Conservation (phyloP, 2,329 filamentous ascomycete genomes). For the Lasiodiplodia theobromae region DNA sequence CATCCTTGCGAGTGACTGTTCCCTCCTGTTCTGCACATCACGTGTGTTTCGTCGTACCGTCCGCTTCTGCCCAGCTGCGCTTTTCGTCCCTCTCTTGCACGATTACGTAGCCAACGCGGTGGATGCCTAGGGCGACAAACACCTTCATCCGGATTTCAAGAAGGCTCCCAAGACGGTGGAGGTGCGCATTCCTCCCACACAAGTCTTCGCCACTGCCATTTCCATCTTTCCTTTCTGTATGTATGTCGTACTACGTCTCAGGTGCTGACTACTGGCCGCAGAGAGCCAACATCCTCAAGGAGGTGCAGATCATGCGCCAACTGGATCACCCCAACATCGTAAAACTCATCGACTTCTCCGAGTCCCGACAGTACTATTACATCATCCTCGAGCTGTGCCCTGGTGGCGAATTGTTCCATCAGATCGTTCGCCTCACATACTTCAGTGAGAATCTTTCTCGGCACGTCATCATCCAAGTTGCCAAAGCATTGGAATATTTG, state of each 20-base stretch:
- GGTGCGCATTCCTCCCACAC: constrained; percentile 68
- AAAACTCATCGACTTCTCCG: constrained; percentile 90
- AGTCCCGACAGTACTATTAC: constrained; percentile 95
- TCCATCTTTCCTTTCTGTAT: constrained; percentile 34
- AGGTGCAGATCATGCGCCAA: constrained; percentile 98
- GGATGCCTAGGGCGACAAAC: constrained; percentile 78
- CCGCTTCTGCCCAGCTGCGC: constrained; percentile 33
- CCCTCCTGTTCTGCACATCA: constrained; percentile 31
- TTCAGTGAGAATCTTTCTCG: constrained; percentile 96
- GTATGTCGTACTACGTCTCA: constrained; percentile 32
- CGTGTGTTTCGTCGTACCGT: constrained; percentile 24
- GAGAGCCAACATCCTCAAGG: constrained; percentile 97
- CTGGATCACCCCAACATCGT: constrained; percentile 96
- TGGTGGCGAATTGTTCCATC: constrained; percentile 96
- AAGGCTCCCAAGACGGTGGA: constrained; percentile 88
- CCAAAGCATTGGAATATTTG: constrained; percentile 90
- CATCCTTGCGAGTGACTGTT: constrained; percentile 36
- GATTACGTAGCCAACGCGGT: constrained; percentile 59
- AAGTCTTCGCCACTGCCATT: constrained; percentile 36
- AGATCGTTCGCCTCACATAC: constrained; percentile 97
- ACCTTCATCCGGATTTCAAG: constrained; percentile 96
- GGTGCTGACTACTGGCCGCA: constrained; percentile 59
- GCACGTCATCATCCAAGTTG: constrained; percentile 94
- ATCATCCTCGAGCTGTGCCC: constrained; percentile 95
- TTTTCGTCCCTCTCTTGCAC: constrained; percentile 37